These are phyloP conservation scores for Leccinum incarnatum DNA, from an alignment of 768 basidiomycete species.

Conservation along the genomic window DNA sequence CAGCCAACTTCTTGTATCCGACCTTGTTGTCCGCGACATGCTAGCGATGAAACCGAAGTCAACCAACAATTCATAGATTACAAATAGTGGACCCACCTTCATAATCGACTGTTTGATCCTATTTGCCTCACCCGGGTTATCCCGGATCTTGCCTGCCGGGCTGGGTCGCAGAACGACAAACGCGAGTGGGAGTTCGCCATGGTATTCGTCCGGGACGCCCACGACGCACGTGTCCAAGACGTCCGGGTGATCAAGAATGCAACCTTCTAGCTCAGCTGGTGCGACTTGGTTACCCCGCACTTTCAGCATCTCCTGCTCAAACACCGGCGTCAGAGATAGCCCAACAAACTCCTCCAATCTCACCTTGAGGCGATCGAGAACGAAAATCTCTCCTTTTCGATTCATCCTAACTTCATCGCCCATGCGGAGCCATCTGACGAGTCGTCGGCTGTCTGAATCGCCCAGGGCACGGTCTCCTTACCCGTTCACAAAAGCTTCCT, in stretches of 20 bases:
- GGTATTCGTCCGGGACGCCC: conserved; percentile 68
- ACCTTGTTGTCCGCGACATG: conserved; percentile 58
- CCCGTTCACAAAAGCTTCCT: conserved; percentile 60
- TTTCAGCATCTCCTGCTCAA: conserved; percentile 64
- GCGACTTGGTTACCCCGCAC: conserved; percentile 58
- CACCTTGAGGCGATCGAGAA: conserved; percentile 75
- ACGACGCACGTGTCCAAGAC: conserved; percentile 66
- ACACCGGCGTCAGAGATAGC: background rate
- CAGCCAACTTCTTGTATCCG: conserved; percentile 58
- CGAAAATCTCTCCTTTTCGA: conserved; percentile 56
- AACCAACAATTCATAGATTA: background rate
- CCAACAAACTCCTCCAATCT: background rate
- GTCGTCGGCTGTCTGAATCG: background rate
- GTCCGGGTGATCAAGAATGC: conserved; percentile 57
- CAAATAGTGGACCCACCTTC: conserved; percentile 43
- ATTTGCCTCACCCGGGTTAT: conserved; percentile 33
- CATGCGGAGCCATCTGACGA: conserved; percentile 58
- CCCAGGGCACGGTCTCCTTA: background rate
- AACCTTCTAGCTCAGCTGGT: conserved; percentile 66
- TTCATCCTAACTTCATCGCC: conserved; percentile 72
- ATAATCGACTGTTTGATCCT: conserved; percentile 41
- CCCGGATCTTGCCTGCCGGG: conserved; percentile 34
- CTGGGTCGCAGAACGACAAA: conserved; percentile 54
- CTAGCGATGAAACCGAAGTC: conserved; percentile 29
- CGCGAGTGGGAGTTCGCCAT: conserved; percentile 71